Evolutionary conservation across 176 grass and related monocot species (phyloP), one percentile per base, ranked within the genome.

Genomic region (Chrysopogon serrulatus): DNA sequence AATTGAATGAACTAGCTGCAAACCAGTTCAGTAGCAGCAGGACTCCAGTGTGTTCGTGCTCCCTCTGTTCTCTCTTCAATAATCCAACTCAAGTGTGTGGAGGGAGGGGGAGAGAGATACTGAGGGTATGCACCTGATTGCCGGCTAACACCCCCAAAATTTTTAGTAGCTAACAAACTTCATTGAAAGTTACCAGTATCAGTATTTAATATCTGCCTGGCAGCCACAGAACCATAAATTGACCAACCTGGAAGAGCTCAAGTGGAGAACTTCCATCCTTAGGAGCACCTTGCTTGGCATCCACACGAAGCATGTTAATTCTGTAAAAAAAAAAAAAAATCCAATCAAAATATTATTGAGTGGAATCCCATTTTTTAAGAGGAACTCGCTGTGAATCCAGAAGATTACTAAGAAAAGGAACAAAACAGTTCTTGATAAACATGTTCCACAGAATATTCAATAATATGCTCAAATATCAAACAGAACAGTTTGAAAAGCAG

Each of bases 251-350:
- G 83, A 99, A 96, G 88, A 96, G 91, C 79, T 99, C 96, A 83
- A 96, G 88, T 6, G 93, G 90, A 69, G 87, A 95, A 87, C 88
- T 95, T 87, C 93, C 93, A 90, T 99, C 93, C 77, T 99, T 99
- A 11, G 96, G 96, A 82, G 96, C 93, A 78, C 96, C 96, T 86
- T 96, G 96, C 87, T 92, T 99, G 10, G 87, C 93, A 83, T 99
- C 96, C 68, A 96, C 96, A 64, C 96, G 87, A 82, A 99, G 96
- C 96, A 99, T 99, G 77, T 82, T 57, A 76, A 90, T 89, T 82
- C 96, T 98, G 89, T 36, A 93, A 86, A 40, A n/a, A n/a, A n/a
- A n/a, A n/a, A n/a, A n/a, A n/a, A 85, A 15, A 82, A 73, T 65
- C 15, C 65, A 78, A 41, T 86, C 71, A 79, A 75, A 39, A 19